Base-by-base conservation (phyloP, 225 moss, liverwort and hornwort species). In the Sphagnum contortum region DNA sequence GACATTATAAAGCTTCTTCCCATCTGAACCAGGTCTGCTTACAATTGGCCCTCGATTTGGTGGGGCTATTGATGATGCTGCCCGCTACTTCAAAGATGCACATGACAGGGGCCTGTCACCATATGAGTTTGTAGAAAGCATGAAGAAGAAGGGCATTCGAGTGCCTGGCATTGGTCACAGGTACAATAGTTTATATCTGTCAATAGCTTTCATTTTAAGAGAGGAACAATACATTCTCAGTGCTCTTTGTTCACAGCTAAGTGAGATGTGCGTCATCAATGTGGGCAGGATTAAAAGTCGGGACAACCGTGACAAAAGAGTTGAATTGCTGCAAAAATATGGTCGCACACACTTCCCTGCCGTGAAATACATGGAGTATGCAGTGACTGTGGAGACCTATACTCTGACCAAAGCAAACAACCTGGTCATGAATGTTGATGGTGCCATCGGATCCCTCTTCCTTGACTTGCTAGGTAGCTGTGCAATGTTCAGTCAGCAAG, bases 11-110 rank as follows among this genome's bases (percentile, higher is more conserved):
- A 29, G 29, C 1, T 29, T 29, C 29, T 29, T 29, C 29, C 29
- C 29, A 29, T 29, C 29, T 29, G 29, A 9, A 29, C 8, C 64
- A 48, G 80, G 80, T 48, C 73, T 81, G 46, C 76, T 81, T 44
- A 81, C 80, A 47, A 81, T 81, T 14, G 80, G 80, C 13, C 80
- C 80, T 48, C 63, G 80, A 64, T 81, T 81, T 61, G 80, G 80
- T 66, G 80, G 80, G 57, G 76, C 80, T 5, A 73, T 81, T 29
- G 80, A 81, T 47, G 80, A 81, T 62, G 80, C 80, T 46, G 80
- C 80, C 9, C 69, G 80, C 4, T 81, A 81, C 68, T 81, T 81
- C 76, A 81, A 81, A 71, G 80, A 70, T 50, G 80, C 80, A 2
- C 63, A 56, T 10, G 76, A 81, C 50, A 71, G 70, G 12, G 70